A percentile compares a stretch with the other conserved stretches of the same genome.
Conservation (phyloP, 2,329 filamentous ascomycete genomes). For the Cytospora piceicola region DNA sequence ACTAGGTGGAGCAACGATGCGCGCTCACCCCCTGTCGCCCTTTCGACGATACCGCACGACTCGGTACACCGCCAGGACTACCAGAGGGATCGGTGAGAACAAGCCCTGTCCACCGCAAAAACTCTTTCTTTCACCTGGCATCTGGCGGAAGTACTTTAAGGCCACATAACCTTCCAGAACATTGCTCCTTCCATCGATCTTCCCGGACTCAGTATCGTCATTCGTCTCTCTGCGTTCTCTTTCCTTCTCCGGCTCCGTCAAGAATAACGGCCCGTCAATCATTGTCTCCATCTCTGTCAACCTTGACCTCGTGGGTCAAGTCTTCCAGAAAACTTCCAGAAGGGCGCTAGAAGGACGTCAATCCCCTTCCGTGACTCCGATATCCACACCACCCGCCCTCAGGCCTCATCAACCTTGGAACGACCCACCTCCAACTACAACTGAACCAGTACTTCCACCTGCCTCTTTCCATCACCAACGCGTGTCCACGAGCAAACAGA, state of each 20-base stretch:
- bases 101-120: constrained; percentile 19
- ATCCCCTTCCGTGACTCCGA: constrained; percentile 12
- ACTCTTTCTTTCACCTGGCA: constrained; percentile 12
- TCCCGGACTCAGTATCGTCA: constrained; percentile 12
- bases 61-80: constrained; percentile 24
- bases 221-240: constrained; percentile 9
- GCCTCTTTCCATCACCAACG: background rate
- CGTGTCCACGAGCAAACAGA: constrained; percentile 12
- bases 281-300: constrained; percentile 6
- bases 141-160: constrained; percentile 22
- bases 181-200: constrained; percentile 1
- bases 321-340: constrained; percentile 23
- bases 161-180: constrained; percentile 15
- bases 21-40: constrained; percentile 19
- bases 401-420: constrained; percentile 4
- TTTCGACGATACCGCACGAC: constrained; percentile 22
- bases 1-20: constrained; percentile 14
- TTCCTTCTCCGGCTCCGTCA: background rate
- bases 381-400: constrained; percentile 17
- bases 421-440: constrained; percentile 17
- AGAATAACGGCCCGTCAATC: background rate
- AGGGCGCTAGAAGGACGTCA: constrained; percentile 28
- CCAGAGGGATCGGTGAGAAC: constrained; percentile 23
- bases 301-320: constrained; percentile 4
- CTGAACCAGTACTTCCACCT: background rate